Evolutionary conservation across 192 early-diverging fungal genomes (phyloP).

Genomic region (Coemansia sp.): DNA sequence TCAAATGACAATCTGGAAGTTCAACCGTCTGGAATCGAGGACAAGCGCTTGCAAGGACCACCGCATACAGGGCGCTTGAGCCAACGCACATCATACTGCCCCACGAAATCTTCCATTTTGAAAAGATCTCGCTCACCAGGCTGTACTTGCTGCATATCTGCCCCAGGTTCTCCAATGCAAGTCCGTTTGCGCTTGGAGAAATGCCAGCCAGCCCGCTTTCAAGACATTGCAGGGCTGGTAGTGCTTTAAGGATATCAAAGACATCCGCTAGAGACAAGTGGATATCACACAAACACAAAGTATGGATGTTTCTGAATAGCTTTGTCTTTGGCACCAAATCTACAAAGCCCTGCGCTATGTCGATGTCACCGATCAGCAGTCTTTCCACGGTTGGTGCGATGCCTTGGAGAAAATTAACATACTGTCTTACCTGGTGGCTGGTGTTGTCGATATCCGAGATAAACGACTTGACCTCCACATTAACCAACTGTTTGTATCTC

Average conservation of each 20-base stretch:
- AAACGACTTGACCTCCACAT: constrained; percentile 1
- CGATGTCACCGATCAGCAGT: neutral
- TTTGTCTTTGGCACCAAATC: neutral
- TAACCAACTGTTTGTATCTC: neutral
- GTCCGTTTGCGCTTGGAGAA: neutral
- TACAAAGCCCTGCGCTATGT: neutral
- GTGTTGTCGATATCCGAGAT: neutral
- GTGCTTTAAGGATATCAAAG: neutral
- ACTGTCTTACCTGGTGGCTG: neutral
- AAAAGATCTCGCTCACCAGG: neutral
- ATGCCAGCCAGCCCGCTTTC: neutral
- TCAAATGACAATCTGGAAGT: neutral
- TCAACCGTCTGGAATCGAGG: neutral
- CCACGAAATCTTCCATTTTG: neutral
- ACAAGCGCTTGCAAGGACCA: neutral
- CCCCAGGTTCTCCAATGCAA: neutral
- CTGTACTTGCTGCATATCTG: neutral
- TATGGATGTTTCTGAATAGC: neutral
- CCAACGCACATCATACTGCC: neutral
- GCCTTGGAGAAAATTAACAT: neutral
- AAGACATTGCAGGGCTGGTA: neutral
- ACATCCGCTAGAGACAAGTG: neutral
- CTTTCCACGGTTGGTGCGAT: neutral
- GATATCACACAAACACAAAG: constrained; percentile 1
- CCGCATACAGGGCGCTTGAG: neutral